These are phyloP conservation scores for Albizia julibrissin DNA, from an alignment of 306 rosid species.

Conservation along the genomic window DNA sequence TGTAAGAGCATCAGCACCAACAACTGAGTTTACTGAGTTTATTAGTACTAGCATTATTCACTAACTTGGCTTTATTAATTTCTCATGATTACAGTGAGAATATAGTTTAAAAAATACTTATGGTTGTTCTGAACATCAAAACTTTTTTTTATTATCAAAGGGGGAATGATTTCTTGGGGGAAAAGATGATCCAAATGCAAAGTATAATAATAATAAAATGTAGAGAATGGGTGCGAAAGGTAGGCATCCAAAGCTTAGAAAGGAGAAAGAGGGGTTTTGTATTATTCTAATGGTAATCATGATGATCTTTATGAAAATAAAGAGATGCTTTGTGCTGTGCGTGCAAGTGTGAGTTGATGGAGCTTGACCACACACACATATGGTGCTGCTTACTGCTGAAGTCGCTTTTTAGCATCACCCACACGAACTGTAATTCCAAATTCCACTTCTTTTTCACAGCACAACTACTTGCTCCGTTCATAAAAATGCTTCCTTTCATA, in stretches of 20 bases:
- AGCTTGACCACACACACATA: neutral
- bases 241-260: conserved; percentile 48
- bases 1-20: conserved; percentile 8
- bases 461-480: conserved; percentile 41
- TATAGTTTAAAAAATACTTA: neutral
- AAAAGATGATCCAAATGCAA: conserved; percentile 27
- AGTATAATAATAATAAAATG: conserved; percentile 22
- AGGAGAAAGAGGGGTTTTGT: conserved; percentile 15
- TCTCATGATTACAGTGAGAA: neutral
- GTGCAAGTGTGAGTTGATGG: conserved; percentile 33
- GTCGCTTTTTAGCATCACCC: conserved; percentile 25
- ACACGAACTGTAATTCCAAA: conserved; percentile 40
- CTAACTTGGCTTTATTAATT: conserved; percentile 17
- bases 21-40: conserved; percentile 29
- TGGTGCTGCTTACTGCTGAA: neutral
- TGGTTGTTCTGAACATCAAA: conserved; percentile 38
- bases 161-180: conserved; percentile 35
- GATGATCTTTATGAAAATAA: conserved; percentile 41
- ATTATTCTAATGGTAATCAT: conserved; percentile 11
- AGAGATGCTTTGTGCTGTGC: conserved; percentile 39
- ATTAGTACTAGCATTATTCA: neutral
- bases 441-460: conserved; percentile 30
- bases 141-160: conserved; percentile 27
- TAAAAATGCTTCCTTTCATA: conserved; percentile 38
- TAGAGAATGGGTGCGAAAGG: conserved; percentile 34